phyloP scores from a whole-genome alignment of 2,329 filamentous ascomycete genomes.

The Aspergillus spinulosporus region DNA sequence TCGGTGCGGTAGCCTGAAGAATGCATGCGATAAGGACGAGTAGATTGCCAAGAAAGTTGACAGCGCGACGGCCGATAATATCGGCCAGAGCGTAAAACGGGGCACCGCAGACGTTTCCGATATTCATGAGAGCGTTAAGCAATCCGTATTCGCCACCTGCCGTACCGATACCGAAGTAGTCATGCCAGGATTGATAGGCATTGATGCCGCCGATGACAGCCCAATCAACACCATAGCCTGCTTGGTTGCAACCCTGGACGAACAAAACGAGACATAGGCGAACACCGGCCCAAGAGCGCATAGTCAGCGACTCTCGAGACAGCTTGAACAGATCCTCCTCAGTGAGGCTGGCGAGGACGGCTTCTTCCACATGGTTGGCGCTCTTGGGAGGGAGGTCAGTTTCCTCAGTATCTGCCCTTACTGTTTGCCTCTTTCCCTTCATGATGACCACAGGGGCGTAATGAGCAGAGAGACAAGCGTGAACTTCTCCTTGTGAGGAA shows the following conservation, averaged over 20 bases:
- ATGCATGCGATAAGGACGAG: slow-evolving; percentile 49
- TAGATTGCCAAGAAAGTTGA: slow-evolving; percentile 50
- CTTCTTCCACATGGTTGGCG: slow-evolving; percentile 44
- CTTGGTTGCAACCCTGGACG: slow-evolving; percentile 51
- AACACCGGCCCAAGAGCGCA: slow-evolving; percentile 46
- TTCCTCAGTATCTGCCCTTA: not conserved
- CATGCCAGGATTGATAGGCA: slow-evolving; percentile 45
- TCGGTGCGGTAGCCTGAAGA: slow-evolving; percentile 36
- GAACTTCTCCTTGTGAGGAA: not conserved
- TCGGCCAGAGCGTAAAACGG: slow-evolving; percentile 54
- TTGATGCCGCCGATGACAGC: slow-evolving; percentile 52
- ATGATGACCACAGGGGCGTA: slow-evolving; percentile 1
- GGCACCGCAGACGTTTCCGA: slow-evolving; percentile 50
- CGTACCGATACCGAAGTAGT: slow-evolving; percentile 46
- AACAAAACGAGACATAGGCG: slow-evolving; percentile 47
- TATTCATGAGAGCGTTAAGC: slow-evolving; percentile 52
- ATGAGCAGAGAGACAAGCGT: not conserved
- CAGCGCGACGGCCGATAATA: slow-evolving; percentile 53
- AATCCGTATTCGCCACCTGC: slow-evolving; percentile 45
- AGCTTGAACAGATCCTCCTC: slow-evolving; percentile 49
- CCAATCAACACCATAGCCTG: slow-evolving; percentile 53
- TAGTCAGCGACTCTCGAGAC: slow-evolving; percentile 43
- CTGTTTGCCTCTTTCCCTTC: slow-evolving; percentile 3
- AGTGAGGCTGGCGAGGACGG: slow-evolving; percentile 47
- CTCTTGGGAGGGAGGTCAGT: slow-evolving; percentile 10